Evolutionary conservation across 495 filamentous ascomycete species (phyloP).

Genomic region (Daldinia vernicosa): DNA sequence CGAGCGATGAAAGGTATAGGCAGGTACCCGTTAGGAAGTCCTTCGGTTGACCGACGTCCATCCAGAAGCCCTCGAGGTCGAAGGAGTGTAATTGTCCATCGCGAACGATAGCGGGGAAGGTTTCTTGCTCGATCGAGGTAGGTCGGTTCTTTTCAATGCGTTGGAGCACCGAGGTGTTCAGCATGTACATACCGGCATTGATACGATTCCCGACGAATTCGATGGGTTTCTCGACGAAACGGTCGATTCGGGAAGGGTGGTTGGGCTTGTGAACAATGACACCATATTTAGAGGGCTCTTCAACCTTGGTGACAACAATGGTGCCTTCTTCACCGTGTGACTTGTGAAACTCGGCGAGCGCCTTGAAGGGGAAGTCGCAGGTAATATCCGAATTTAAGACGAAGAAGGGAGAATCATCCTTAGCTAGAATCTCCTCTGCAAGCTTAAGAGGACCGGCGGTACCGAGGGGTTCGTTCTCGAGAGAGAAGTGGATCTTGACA

Average conservation of each 20-base stretch:
- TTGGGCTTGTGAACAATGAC: conserved; percentile 97
- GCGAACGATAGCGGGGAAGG: conserved; percentile 92
- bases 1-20: conserved; percentile 91
- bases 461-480: conserved; percentile 94
- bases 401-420: conserved; percentile 95
- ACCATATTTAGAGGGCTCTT: conserved; percentile 99
- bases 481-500: conserved; percentile 94
- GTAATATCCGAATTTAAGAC: conserved; percentile 99
- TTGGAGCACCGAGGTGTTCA: conserved; percentile 89
- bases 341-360: conserved; percentile 91
- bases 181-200: conserved; percentile 98
- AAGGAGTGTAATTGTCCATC: conserved; percentile 97
- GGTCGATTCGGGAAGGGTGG: conserved; percentile 92
- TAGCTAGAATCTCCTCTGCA: conserved; percentile 90
- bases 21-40: conserved; percentile 98
- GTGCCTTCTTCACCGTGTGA: conserved; percentile 94
- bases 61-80: conserved; percentile 99
- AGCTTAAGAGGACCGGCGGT: conserved; percentile 97
- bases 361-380: conserved; percentile 95
- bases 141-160: conserved; percentile 92
- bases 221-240: conserved; percentile 99
- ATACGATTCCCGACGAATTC: conserved; percentile 99
- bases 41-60: conserved; percentile 99
- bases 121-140: conserved; percentile 99
- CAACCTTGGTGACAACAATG: conserved; percentile 99